A percentile compares a stretch with the other conserved stretches of the same genome.
Conservation (phyloP, 2,329 filamentous ascomycete genomes). For the Pseudogymnoascus sp. region DNA sequence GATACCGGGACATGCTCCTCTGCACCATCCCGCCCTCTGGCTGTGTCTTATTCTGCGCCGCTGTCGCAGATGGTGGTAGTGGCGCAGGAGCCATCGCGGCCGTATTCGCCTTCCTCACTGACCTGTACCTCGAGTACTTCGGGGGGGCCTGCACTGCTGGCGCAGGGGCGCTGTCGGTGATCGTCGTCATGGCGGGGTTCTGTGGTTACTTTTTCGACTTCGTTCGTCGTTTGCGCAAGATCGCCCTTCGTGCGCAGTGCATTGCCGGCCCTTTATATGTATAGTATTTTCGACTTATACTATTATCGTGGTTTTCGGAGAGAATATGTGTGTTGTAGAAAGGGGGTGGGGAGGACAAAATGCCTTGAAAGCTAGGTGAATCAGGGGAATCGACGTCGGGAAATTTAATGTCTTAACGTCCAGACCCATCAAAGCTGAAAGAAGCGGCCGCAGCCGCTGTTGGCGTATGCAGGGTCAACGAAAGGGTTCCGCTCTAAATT, state of each 20-base stretch:
- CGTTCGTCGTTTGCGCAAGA: neutral
- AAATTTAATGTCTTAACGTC: neutral
- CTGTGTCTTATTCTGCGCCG: constrained; percentile 19
- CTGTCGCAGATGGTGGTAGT: constrained; percentile 25
- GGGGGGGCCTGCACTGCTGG: constrained; percentile 19
- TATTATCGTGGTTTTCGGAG: neutral
- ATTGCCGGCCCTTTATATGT: neutral
- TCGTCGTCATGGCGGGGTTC: constrained; percentile 2
- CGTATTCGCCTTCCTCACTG: constrained; percentile 39
- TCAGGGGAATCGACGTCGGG: neutral
- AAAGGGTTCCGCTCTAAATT: neutral
- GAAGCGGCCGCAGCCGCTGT: neutral
- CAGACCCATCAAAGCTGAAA: neutral
- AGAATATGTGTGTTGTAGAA: neutral
- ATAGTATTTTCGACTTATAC: neutral
- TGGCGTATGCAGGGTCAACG: neutral
- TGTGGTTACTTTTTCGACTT: neutral
- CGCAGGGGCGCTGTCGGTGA: constrained; percentile 7
- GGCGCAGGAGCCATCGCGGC: constrained; percentile 20
- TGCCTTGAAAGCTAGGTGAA: neutral
- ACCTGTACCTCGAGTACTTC: constrained; percentile 52
- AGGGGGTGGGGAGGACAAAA: neutral
- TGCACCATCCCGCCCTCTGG: constrained; percentile 23
- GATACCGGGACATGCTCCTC: constrained; percentile 34
- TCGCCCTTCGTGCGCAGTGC: neutral